Conservation (phyloP, 2,329 filamentous ascomycete species). For the Aspergillus sp. region DNA sequence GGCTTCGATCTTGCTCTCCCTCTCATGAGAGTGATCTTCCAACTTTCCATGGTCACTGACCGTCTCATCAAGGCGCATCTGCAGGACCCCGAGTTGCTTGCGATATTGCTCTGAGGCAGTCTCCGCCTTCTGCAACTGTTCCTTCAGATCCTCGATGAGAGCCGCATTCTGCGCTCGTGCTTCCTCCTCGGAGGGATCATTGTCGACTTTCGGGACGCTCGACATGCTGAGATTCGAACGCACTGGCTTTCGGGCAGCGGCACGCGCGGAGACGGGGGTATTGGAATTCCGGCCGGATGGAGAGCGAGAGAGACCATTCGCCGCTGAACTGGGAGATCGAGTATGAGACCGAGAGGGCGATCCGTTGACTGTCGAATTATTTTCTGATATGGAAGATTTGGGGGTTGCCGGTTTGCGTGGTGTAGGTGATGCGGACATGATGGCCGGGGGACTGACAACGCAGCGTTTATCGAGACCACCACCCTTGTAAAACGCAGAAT, state of each 20-base stretch:
- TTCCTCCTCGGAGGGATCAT: constrained; percentile 56
- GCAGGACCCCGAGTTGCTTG: constrained; percentile 77
- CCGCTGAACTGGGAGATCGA: constrained; percentile 44
- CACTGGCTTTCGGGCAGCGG: constrained; percentile 54
- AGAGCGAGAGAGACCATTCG: constrained; percentile 48
- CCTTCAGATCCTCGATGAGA: constrained; percentile 73
- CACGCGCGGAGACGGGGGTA: constrained; percentile 60
- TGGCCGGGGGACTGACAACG: constrained; percentile 2
- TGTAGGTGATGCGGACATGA: constrained; percentile 32
- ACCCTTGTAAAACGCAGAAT: too few species aligned
- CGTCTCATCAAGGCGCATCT: constrained; percentile 78
- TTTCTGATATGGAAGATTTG: constrained; percentile 23
- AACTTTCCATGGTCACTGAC: constrained; percentile 73
- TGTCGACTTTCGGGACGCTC: constrained; percentile 36
- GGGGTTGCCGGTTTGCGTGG: constrained; percentile 36
- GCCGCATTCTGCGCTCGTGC: constrained; percentile 71
- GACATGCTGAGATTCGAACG: constrained; percentile 34
- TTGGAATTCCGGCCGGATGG: constrained; percentile 52
- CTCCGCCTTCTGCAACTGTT: constrained; percentile 74
- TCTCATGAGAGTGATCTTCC: constrained; percentile 81
- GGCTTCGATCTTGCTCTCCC: constrained; percentile 71
- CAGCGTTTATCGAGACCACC: too few species aligned
- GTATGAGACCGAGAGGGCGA: constrained; percentile 30
- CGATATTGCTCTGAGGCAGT: constrained; percentile 66
- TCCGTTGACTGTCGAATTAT: constrained; percentile 25